Evolutionary conservation across 352 stramenopile species (phyloP), one percentile per base, ranked within the genome.

Genomic region (Globisporangium apiculatum): DNA sequence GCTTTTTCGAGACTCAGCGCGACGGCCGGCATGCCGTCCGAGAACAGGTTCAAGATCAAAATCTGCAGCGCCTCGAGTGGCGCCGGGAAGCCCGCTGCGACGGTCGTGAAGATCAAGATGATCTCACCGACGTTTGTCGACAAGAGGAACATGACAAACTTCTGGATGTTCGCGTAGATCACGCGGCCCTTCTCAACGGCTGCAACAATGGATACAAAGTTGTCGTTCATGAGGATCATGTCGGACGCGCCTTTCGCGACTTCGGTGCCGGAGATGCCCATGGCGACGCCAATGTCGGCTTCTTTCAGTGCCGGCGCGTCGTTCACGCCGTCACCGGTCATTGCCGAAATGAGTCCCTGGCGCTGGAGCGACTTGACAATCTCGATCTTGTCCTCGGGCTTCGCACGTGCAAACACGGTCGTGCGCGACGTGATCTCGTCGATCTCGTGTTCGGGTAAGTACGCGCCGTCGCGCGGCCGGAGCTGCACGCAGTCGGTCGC

Each of bases 251-350:
- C 94, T 72, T 99, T 98, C 0, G 97, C 96, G 47, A 99, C 97
- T 70, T 98, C 87, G 7, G 96, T 99, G 48, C 96, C 97, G 12
- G 94, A 90, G 60, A 99, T 92, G 38, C 96, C 96, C 97, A 99
- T 99, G 6, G 95, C 96, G 41, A 99, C 57, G 12, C 93, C 91
- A 65, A 99, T 97, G 62, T 98, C 93, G 4, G 94, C 83, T 45
- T 89, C 95, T 66, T 98, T 99, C 31, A 99, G 73, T 0, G 97
- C 96, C 36, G 96, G 97, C 8, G 96, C 97, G 69, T 99, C 97
- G 71, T 99, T 99, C 7, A 97, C 98, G 51, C 97, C 97, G 66
- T 99, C 97, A 35, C 97, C 97, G 31, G 97, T 99, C 77, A 99
- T 98, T 6, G 96, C 96, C 50, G 98, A 89, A 15, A 91, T 83